phyloP scores from a whole-genome alignment of 2,329 filamentous ascomycete genomes.

The Fusarium sp. region DNA sequence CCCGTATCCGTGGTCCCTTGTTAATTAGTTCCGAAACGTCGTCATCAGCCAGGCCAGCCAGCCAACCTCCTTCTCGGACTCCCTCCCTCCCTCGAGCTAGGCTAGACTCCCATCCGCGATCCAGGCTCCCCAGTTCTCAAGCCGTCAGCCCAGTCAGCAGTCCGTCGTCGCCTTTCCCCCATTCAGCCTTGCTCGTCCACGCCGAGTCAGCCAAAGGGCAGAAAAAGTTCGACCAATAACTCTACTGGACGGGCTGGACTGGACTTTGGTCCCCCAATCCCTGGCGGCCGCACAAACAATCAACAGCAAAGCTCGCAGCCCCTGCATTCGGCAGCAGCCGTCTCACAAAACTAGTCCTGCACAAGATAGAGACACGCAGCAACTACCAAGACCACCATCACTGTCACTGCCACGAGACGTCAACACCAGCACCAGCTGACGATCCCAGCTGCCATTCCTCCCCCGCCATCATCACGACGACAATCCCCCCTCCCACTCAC shows the following conservation, averaged over 20 bases:
- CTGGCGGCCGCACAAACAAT: slow-evolving; percentile 29
- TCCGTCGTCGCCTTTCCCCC: slow-evolving; percentile 25
- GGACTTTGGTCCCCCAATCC: slow-evolving; percentile 19
- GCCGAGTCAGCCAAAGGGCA: slow-evolving; percentile 35
- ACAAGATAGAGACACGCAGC: slow-evolving; percentile 44
- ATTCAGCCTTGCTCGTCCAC: slow-evolving; percentile 37
- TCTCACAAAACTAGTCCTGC: slow-evolving; percentile 38
- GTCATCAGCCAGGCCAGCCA: slow-evolving; percentile 26
- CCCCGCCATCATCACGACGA: slow-evolving; percentile 28
- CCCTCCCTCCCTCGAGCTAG: slow-evolving; percentile 19
- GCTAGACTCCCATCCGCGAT: slow-evolving; percentile 31
- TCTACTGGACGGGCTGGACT: not conserved
- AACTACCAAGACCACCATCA: slow-evolving; percentile 23
- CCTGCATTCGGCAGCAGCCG: slow-evolving; percentile 43
- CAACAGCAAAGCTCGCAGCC: slow-evolving; percentile 27
- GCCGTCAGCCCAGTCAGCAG: slow-evolving; percentile 33
- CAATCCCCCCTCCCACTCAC: slow-evolving; percentile 18
- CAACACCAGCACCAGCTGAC: slow-evolving; percentile 28
- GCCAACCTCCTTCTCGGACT: slow-evolving; percentile 30
- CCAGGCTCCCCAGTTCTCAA: slow-evolving; percentile 32
- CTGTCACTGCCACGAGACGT: slow-evolving; percentile 2
- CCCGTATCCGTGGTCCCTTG: slow-evolving; percentile 15
- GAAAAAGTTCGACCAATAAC: slow-evolving; percentile 27
- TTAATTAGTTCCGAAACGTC: slow-evolving; percentile 31
- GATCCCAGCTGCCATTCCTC: slow-evolving; percentile 12